These are phyloP conservation scores for Thelonectria rubi DNA, from an alignment of 2,329 filamentous ascomycete genomes.

Conservation along the genomic window DNA sequence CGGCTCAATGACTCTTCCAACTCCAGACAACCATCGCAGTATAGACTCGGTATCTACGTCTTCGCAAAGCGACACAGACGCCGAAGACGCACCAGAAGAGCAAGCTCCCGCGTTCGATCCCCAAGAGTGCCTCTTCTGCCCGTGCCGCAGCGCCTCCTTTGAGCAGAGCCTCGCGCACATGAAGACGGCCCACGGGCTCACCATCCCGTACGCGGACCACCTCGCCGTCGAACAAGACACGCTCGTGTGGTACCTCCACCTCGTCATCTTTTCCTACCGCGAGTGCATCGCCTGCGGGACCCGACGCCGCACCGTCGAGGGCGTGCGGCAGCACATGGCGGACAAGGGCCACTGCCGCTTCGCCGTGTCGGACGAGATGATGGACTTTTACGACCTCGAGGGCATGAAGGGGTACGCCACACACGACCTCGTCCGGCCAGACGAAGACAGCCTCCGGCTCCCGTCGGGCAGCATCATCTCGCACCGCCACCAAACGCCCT, in stretches of 20 bases:
- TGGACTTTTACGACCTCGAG: slow-evolving; percentile 51
- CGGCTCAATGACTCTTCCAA: not conserved
- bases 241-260: slow-evolving; percentile 57
- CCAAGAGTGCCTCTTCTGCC: slow-evolving; percentile 56
- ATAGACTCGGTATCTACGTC: not conserved
- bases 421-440: not conserved
- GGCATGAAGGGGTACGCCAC: slow-evolving; percentile 19
- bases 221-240: slow-evolving; percentile 57
- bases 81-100: not conserved
- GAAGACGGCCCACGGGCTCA: slow-evolving; percentile 57
- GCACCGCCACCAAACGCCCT: not conserved
- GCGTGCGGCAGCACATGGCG: slow-evolving; percentile 61
- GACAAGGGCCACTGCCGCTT: slow-evolving; percentile 60
- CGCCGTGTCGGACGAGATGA: slow-evolving; percentile 51
- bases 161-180: slow-evolving; percentile 58
- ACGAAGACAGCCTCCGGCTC: slow-evolving; percentile 7
- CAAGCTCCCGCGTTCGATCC: slow-evolving; percentile 39
- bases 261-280: slow-evolving; percentile 58
- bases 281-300: slow-evolving; percentile 63
- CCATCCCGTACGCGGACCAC: slow-evolving; percentile 50
- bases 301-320: slow-evolving; percentile 53
- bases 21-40: not conserved
- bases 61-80: not conserved
- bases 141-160: slow-evolving; percentile 41
- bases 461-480: slow-evolving; percentile 18